phyloP scores from a whole-genome alignment of 2,329 filamentous ascomycete species.

The Pseudogymnoascus sp. region DNA sequence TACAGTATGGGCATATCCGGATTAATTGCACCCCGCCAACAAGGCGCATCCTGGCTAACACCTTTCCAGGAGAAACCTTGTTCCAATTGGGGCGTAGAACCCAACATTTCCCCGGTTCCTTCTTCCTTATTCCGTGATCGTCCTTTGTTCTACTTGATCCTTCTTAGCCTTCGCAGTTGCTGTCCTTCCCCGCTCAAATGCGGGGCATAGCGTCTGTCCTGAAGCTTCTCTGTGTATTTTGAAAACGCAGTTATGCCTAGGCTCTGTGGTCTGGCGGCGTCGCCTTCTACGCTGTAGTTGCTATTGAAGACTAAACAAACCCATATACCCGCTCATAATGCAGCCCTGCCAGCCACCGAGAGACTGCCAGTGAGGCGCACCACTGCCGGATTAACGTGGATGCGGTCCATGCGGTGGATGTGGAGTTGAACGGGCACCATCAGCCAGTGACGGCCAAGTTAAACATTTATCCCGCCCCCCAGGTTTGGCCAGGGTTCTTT shows the following conservation, averaged over 20 bases:
- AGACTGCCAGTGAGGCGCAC: constrained; percentile 4
- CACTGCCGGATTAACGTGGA: constrained; percentile 6
- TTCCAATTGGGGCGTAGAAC: not conserved
- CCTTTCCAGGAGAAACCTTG: not conserved
- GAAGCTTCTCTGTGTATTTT: not conserved
- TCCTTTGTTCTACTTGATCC: not conserved
- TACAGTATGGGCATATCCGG: not conserved
- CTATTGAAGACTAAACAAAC: not conserved
- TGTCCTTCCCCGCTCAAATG: not conserved
- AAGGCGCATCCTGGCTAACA: not conserved
- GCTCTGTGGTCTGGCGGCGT: too few species aligned
- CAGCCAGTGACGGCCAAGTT: not conserved
- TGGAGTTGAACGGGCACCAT: not conserved
- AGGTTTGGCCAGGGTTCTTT: not conserved
- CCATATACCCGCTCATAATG: not conserved
- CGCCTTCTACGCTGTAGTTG: not conserved
- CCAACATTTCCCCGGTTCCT: not conserved
- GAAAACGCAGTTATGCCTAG: not conserved
- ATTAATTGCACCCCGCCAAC: constrained; percentile 4
- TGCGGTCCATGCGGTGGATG: not conserved
- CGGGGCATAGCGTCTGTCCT: not conserved
- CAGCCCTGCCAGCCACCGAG: not conserved
- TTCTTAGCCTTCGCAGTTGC: not conserved
- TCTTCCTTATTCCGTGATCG: not conserved
- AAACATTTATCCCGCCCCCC: constrained; percentile 1